These are phyloP conservation scores for Pseudocercospora vitis DNA, from an alignment of 2,329 filamentous ascomycete species.

Conservation along the genomic window DNA sequence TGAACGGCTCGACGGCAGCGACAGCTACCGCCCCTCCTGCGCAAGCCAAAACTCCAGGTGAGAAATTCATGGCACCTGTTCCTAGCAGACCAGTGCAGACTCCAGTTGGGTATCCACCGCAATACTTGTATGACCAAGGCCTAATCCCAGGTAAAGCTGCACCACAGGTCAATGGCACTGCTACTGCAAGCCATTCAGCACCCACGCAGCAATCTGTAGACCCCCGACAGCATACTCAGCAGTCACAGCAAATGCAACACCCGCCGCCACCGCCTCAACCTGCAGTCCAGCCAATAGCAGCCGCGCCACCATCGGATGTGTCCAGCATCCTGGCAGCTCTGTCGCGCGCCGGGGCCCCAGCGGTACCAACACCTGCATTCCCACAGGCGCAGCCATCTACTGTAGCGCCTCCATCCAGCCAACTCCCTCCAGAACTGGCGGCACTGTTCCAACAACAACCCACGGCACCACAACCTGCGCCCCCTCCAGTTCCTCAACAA, in stretches of 20 bases:
- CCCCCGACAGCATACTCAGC: constrained; percentile 19
- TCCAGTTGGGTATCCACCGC: constrained; percentile 35
- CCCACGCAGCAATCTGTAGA: constrained; percentile 14
- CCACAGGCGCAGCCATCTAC: constrained; percentile 22
- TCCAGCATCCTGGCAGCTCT: constrained; percentile 40
- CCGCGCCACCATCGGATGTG: constrained; percentile 34
- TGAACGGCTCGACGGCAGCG: constrained; percentile 20
- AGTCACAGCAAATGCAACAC: constrained; percentile 20
- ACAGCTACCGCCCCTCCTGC: constrained; percentile 18
- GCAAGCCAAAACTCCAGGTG: constrained; percentile 20
- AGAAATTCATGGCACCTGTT: constrained; percentile 35
- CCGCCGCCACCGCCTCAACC: constrained; percentile 19
- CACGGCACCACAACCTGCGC: constrained; percentile 16
- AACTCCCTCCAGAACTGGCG: constrained; percentile 31
- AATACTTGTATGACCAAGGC: constrained; percentile 36
- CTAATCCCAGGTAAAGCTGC: constrained; percentile 27
- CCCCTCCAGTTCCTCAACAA: constrained; percentile 17
- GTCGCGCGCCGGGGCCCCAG: constrained; percentile 32
- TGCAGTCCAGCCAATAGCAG: constrained; percentile 14
- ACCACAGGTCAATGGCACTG: constrained; percentile 22
- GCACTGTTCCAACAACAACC: constrained; percentile 30
- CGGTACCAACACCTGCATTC: constrained; percentile 26
- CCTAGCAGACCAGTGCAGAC: constrained; percentile 34
- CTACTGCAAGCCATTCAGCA: neutral
- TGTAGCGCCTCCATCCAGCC: constrained; percentile 24